Evolutionary conservation across 257 asterid species (phyloP).

Genomic region (Nemophila menziesii): DNA sequence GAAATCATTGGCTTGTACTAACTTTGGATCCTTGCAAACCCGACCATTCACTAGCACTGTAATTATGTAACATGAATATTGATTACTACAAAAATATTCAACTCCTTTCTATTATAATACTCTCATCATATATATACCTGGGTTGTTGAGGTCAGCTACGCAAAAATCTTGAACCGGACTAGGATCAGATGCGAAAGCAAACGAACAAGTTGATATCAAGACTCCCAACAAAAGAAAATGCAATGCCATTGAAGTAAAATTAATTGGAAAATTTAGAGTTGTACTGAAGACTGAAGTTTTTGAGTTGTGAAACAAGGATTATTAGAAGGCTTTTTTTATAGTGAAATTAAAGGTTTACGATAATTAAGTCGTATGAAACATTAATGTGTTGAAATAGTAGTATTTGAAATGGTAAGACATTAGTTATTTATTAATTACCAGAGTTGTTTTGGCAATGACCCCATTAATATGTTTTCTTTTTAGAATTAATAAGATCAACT

Average conservation of each 20-base stretch:
- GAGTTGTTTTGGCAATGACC: too few relatives aligned
- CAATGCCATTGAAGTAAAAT: constrained; percentile 16
- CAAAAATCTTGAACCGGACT: constrained; percentile 8
- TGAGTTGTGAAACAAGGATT: background rate
- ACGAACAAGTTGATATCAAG: constrained; percentile 9
- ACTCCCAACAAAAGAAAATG: constrained; percentile 8
- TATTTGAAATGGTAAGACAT: too few relatives aligned
- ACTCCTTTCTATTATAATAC: background rate
- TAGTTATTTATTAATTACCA: too few relatives aligned
- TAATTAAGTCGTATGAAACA: too few relatives aligned
- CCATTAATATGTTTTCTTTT: too few relatives aligned
- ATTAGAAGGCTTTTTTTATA: background rate
- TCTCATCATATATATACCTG: background rate
- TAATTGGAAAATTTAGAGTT: background rate
- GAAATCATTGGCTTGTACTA: constrained; percentile 20
- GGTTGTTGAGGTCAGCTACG: background rate
- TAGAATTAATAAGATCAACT: too few relatives aligned
- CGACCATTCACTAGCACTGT: constrained; percentile 6
- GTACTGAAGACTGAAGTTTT: background rate
- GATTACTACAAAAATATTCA: background rate
- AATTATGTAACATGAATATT: background rate
- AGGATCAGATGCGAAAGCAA: background rate
- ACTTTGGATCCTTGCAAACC: constrained; percentile 25
- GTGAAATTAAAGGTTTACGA: too few relatives aligned
- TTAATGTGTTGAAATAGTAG: too few relatives aligned